These are phyloP conservation scores for Globisporangium cystogenes DNA, from an alignment of 352 stramenopile genomes.

Conservation along the genomic window DNA sequence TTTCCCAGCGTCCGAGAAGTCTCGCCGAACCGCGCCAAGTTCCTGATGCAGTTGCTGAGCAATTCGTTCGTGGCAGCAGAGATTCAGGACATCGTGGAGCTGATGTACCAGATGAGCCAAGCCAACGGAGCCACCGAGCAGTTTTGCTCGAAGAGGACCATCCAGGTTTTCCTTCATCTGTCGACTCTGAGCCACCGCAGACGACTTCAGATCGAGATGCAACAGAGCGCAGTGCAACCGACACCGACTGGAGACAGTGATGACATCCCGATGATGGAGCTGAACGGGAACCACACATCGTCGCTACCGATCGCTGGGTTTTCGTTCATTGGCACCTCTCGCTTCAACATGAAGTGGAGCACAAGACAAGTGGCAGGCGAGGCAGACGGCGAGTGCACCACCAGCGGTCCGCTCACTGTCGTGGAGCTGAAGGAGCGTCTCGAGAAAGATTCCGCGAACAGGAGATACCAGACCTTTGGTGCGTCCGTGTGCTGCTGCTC, in stretches of 20 bases:
- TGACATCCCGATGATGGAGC: conserved; percentile 65
- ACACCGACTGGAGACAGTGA: conserved; percentile 21
- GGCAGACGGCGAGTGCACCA: conserved; percentile 11
- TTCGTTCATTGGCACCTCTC: conserved; percentile 53
- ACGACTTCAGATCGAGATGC: conserved; percentile 1
- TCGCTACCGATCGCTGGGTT: conserved; percentile 64
- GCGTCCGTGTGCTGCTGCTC: conserved; percentile 71
- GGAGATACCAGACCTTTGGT: conserved; percentile 25
- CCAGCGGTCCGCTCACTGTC: conserved; percentile 44
- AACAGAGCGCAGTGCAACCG: not conserved
- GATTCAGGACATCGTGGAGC: conserved; percentile 59
- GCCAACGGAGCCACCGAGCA: conserved; percentile 29
- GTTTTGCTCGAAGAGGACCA: conserved; percentile 46
- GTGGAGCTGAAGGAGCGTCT: conserved; percentile 54
- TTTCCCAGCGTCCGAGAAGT: conserved; percentile 50
- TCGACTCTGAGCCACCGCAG: conserved; percentile 51
- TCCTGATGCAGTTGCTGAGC: conserved; percentile 41
- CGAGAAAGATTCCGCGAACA: conserved; percentile 31
- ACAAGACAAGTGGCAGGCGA: conserved; percentile 28
- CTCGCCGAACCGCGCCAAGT: conserved; percentile 36
- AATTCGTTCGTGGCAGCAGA: conserved; percentile 47
- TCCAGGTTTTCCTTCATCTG: conserved; percentile 63
- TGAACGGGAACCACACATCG: conserved; percentile 36
- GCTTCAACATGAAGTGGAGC: conserved; percentile 61
- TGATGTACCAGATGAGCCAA: conserved; percentile 49